Base-by-base conservation (phyloP, 306 rosid species). In the Cucurbita maxima region DNA sequence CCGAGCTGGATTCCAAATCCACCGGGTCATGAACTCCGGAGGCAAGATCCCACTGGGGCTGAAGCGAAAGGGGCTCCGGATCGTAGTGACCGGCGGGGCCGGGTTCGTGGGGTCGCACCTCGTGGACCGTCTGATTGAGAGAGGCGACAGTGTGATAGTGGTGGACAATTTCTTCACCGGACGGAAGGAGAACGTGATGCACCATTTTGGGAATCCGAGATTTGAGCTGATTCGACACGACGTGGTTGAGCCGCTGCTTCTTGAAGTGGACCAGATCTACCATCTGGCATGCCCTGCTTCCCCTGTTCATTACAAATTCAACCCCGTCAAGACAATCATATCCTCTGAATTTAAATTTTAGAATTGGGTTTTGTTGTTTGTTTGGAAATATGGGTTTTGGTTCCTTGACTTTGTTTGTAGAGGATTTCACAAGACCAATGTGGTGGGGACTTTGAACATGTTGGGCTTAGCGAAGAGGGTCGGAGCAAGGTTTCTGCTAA, bases 271-370 rank as follows among this genome's bases (percentile, higher is more conserved):
- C 71, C 98, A 92, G 96, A 92, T 92, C 98, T 90, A 92, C 80
- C 98, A 90, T 66, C 90, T 92, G 12, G 98, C 98, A 34, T 92
- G 98, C 82, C 98, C 98, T 16, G 98, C 98, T 47, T 88, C 98
- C 52, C 98, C 98, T 7, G 98, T 92, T 9, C 98, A 92, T 50
- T 92, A 90, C 87, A 90, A 92, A 77, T 92, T 92, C 92, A 92
- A 92, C 87, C 98, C 98, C 0, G 98, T 92, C 75, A 92, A 92
- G 82, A 92, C 98, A 4, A 92, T 92, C 70, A 92, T 92, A 92
- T 92, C 98, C 98, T 92, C 7, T 40, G 16, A n/a, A 3, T 1
- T 22, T 3, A 6, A 0, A 25, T 4, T 57, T 15, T 13, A 1
- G 1, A 6, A 8, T 45, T 18, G 18, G 0, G n/a, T 4, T 57